These are phyloP conservation scores for Diaporthe citriasiana DNA, from an alignment of 2,329 filamentous ascomycete genomes.

Conservation along the genomic window DNA sequence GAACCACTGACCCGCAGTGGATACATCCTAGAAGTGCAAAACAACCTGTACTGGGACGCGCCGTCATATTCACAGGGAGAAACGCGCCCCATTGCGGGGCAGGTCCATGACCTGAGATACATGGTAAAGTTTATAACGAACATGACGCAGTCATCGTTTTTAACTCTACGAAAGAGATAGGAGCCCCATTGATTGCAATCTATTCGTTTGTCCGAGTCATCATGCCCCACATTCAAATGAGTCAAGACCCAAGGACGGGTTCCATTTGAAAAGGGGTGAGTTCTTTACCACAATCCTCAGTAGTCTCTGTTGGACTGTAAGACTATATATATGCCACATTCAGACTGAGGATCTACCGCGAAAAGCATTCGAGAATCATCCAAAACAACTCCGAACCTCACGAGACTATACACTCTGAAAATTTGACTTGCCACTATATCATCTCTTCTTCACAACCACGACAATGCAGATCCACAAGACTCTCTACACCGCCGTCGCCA, in stretches of 20 bases:
- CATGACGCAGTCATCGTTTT: neutral
- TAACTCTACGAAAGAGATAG: neutral
- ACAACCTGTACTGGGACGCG: neutral
- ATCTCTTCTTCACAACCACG: neutral
- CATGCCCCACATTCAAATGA: neutral
- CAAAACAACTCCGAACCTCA: neutral
- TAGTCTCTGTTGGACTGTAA: neutral
- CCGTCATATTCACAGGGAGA: too few relatives aligned
- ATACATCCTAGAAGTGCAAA: neutral
- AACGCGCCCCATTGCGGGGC: neutral
- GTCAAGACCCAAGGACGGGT: neutral
- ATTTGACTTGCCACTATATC: neutral
- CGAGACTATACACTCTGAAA: neutral
- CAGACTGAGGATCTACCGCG: neutral
- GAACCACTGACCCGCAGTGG: neutral
- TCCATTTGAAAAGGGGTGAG: neutral
- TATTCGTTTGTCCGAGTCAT: neutral
- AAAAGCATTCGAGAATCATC: neutral
- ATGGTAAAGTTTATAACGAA: neutral
- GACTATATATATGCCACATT: neutral
- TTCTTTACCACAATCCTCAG: neutral
- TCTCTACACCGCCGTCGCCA: neutral
- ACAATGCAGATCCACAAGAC: neutral
- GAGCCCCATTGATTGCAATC: neutral
- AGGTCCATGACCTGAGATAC: neutral